Conservation (phyloP, 208 protist species). For the Trichomonas tenax region DNA sequence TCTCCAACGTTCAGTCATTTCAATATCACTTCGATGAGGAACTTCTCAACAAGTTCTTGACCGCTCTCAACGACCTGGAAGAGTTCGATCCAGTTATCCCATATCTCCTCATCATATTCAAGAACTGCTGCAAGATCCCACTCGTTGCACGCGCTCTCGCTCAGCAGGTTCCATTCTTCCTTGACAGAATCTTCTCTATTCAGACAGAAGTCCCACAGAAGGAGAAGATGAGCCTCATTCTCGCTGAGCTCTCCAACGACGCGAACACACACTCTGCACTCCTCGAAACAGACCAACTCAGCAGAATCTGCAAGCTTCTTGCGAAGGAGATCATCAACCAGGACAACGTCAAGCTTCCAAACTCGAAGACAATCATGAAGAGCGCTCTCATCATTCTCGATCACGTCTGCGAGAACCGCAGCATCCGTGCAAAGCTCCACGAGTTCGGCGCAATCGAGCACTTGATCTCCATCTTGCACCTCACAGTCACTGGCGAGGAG, state of each 20-base stretch:
- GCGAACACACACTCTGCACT: background rate
- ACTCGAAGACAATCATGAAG: background rate
- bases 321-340: no score
- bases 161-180: background rate
- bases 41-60: background rate
- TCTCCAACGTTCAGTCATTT: background rate
- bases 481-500: background rate
- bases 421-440: background rate
- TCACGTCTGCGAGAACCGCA: background rate
- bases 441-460: constrained; percentile 10
- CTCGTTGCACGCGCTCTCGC: background rate
- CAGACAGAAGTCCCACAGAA: background rate
- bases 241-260: background rate
- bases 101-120: background rate
- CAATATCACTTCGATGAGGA: constrained; percentile 18
- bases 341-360: background rate
- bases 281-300: background rate
- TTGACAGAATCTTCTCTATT: background rate
- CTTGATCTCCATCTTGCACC: background rate
- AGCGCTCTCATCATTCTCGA: background rate
- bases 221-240: background rate
- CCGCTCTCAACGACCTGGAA: background rate
- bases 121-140: background rate
- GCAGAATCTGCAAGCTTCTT: background rate
- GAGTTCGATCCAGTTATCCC: background rate